Base-by-base conservation (phyloP, 306 rosid genomes). In the Dicorynia guianensis region DNA sequence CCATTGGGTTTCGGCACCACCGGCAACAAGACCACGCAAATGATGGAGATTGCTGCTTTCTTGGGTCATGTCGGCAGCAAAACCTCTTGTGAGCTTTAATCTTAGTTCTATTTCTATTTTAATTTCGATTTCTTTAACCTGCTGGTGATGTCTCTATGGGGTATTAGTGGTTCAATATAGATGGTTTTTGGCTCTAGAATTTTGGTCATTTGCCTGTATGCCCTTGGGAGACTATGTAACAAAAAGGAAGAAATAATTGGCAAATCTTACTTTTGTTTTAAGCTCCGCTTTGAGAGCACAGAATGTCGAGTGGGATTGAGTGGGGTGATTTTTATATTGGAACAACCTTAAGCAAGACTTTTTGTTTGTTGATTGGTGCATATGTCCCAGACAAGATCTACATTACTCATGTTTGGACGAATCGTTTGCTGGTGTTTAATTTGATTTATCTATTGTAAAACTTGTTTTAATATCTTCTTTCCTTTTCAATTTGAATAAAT, bases 1-100 rank as follows among this genome's bases (percentile, higher is more conserved):
- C 99, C 97, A 0, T 62, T 69, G 17, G 99, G 99, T 0, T 95
- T 95, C 11, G 90, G 99, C 15, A 95, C 99, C 79, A 92, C 97
- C 6, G 99, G 99, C 0, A 86, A 85, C 13, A 90, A 92, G 81
- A 77, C 72, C 3, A 57, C 14, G 71, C 93, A 90, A 90, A 90
- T 95, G 99, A 89, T 59, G 85, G 99, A 95, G 80, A 14, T 95
- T 46, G 96, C 97, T 0, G 99, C 99, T 0, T 95, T 95, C 64
- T 86, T 95, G 1, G 97, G 89, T 34, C 99, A 95, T 13, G 97
- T 95, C 15, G 99, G 96, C 72, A 56, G 87, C 85, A 82, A 89
- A 81, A 95, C 99, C 17, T 67, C 99, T 64, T 95, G 99, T 95
- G 68, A 85, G 93, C 71, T 7, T 18, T 11, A 4, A 20, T 56